phyloP scores from a whole-genome alignment of 129 eudicot species.

The Heracleum sosnowskyi region DNA sequence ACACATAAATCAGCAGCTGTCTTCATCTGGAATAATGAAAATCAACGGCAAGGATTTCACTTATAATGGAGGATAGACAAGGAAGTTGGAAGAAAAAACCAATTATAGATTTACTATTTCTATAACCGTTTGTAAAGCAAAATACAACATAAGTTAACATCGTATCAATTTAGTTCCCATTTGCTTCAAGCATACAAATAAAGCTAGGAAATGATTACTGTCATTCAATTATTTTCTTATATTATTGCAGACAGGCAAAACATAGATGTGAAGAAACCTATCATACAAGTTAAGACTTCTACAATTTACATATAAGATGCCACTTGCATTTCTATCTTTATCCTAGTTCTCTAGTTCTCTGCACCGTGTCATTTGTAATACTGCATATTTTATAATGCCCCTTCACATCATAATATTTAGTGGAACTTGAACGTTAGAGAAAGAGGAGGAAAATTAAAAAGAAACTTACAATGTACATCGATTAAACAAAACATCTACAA shows the following conservation, averaged over 20 bases:
- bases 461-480: background rate
- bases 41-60: constrained; percentile 2
- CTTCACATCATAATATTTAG: background rate
- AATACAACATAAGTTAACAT: background rate
- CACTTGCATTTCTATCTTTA: background rate
- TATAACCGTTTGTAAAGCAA: background rate
- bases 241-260: background rate
- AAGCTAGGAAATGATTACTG: background rate
- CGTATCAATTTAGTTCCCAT: background rate
- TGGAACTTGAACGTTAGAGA: background rate
- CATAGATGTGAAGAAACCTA: background rate
- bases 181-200: background rate
- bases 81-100: background rate
- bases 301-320: background rate
- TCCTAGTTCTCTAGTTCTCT: background rate
- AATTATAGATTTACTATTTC: background rate
- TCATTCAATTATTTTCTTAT: background rate
- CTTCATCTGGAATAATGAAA: constrained; percentile 56
- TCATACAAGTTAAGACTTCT: background rate
- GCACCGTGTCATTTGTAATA: background rate
- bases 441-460: background rate
- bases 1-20: constrained; percentile 96
- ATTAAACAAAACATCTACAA: background rate
- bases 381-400: background rate
- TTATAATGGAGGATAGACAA: background rate